Evolutionary conservation across 345 rosid genomes (phyloP), one percentile per base, ranked within the genome.

Genomic region (Bretschneidera sinensis): DNA sequence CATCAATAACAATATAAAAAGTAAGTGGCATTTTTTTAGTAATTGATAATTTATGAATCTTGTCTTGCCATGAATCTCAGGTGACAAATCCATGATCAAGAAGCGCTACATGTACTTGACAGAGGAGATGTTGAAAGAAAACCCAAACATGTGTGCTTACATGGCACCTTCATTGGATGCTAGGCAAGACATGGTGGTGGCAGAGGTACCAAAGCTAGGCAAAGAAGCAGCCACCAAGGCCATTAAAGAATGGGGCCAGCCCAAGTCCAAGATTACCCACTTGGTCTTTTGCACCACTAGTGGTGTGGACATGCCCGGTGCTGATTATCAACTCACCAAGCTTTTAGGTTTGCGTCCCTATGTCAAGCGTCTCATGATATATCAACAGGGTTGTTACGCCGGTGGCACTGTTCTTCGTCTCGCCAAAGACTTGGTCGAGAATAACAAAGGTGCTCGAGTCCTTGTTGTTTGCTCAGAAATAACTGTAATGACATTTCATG

Each of bases 231-330:
- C 85, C 9, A 9, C 17, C n/a, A 70, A 71, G 57, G 85, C 85
- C 72, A 70, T 81, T 24, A 72, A 77, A 51, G 78, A 76, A 48
- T 79, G 86, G 86, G 82, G 78, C 5, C 85, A 80, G 66, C 78
- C 83, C 62, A 83, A 75, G 56, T 83, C 88, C 48, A 76, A 74
- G 54, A 76, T 83, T 64, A 83, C 88, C 18, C 88, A 83, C 53
- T 24, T 83, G 21, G 69, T 83, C 64, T 80, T 83, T 34, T 80
- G 83, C 78, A 83, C 88, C 20, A 69, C 80, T 0, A 76, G 81
- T 17, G 86, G 83, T 0, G 78, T 76, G 0, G 85, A 78, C 75
- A 80, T 83, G 85, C 85, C 85, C 1, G 85, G 88, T 1, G 83
- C 78, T 21, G 88, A 83, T 61, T 80, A 76, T 69, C 81, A 76